Base-by-base conservation (phyloP, 495 filamentous ascomycete species). In the Penicillium coprophilum region DNA sequence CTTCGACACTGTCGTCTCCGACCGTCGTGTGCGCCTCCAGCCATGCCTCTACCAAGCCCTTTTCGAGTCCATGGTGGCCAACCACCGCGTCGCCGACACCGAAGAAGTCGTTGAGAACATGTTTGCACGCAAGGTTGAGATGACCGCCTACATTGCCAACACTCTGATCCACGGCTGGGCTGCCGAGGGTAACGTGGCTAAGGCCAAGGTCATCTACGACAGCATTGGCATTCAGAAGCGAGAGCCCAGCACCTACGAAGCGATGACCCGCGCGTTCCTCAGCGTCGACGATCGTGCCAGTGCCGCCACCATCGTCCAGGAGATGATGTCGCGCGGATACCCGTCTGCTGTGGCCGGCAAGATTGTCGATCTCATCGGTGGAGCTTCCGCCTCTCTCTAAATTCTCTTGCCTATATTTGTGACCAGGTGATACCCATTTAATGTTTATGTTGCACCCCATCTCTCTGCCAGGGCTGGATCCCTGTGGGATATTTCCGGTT, bases 111-210 rank as follows among this genome's bases (percentile, higher is more conserved):
- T 97, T 20, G 72, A 76, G 20, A 77, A 87, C 50, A 97, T 98
- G 94, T 71, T 74, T 20, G 59, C 71, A 19, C 82, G 81, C 49
- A 75, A 83, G 43, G 85, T 97, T 11, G 88, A 90, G 52, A 85
- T 97, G 81, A 97, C 95, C 5, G 88, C 94, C 2, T 98, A 98
- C 75, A 97, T 98, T 62, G 94, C 95, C 63, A 98, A 98, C 78
- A 96, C 91, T 1, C 84, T 98, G n/a, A 98, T 98, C 68, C 91
- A 97, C 63, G 94, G 94, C 57, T 98, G 94, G 94, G 91, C 95
- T 34, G 77, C 83, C 28, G 89, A 89, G 70, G 88, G 87, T 71
- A 82, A 92, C 53, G 89, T 98, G 24, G 72, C 69, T 50, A 91
- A 90, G 71, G 89, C 91, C 36, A 84, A 87, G 71, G 76, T 79